Conservation (phyloP, 257 asterid species). For the Parsonsia alboflavescens region DNA sequence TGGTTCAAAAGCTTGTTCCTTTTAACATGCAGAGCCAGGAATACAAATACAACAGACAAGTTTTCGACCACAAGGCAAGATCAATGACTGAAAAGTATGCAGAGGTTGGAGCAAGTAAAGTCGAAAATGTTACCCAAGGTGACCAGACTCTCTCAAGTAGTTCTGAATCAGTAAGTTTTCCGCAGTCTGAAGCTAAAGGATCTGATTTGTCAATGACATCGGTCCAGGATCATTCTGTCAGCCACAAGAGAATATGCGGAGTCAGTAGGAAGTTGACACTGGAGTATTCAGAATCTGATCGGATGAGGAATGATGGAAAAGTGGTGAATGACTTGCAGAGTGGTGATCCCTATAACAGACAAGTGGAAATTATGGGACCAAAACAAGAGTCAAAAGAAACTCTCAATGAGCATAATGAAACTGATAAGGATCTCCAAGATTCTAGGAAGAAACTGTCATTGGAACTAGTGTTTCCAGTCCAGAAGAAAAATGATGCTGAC, state of each 20-base stretch:
- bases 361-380: constrained; percentile 19
- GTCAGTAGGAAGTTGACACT: constrained; percentile 52
- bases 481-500: constrained; percentile 20
- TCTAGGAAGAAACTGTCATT: constrained; percentile 33
- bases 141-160: constrained; percentile 25
- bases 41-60: constrained; percentile 73
- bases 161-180: constrained; percentile 36
- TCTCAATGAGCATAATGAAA: constrained; percentile 15
- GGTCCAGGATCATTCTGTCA: constrained; percentile 16
- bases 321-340: constrained; percentile 16
- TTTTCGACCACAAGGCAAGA: constrained; percentile 74
- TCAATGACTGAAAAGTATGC: constrained; percentile 77
- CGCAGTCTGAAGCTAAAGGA: constrained; percentile 42
- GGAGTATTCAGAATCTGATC: constrained; percentile 35
- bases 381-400: constrained; percentile 25
- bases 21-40: constrained; percentile 63
- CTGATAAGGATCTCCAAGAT: constrained; percentile 16
- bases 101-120: constrained; percentile 36
- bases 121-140: constrained; percentile 25
- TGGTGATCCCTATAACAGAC: constrained; percentile 20
- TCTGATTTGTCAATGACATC: constrained; percentile 24
- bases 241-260: constrained; percentile 29
- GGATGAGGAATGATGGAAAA: constrained; percentile 21
- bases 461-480: constrained; percentile 32
- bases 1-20: constrained; percentile 13